phyloP scores from a whole-genome alignment of 2,329 filamentous ascomycete genomes.

The Aurifilum marmelostoma region DNA sequence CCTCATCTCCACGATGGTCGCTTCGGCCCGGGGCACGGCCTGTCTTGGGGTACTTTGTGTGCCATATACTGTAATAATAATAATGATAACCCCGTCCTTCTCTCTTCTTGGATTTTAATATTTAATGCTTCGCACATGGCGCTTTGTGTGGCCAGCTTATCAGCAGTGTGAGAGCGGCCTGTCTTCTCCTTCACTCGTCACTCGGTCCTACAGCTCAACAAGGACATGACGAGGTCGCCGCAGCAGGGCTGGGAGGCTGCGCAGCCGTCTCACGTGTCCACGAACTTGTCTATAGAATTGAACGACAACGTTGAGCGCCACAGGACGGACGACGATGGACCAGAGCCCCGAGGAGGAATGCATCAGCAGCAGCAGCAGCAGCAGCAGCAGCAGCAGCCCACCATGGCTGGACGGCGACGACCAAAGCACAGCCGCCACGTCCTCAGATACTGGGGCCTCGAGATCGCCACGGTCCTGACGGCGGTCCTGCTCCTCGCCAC shows the following conservation, averaged over 20 bases:
- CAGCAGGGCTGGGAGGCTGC: slow-evolving; percentile 21
- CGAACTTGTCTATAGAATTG: no score
- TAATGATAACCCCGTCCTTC: background rate
- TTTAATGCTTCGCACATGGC: background rate
- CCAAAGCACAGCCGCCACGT: slow-evolving; percentile 21
- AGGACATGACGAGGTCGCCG: slow-evolving; percentile 13
- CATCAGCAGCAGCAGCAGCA: no score
- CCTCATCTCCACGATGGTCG: no score
- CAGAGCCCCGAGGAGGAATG: background rate
- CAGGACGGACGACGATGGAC: background rate
- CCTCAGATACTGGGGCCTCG: slow-evolving; percentile 22
- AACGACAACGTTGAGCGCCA: background rate
- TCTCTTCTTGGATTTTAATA: background rate
- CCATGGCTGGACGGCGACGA: background rate
- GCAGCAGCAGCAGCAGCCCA: background rate
- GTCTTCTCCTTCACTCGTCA: background rate
- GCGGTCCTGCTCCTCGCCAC: slow-evolving; percentile 19
- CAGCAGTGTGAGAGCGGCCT: background rate
- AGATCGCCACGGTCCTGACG: slow-evolving; percentile 23
- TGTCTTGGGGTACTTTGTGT: no score
- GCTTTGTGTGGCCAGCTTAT: background rate
- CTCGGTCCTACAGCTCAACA: background rate
- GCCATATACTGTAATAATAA: no score
- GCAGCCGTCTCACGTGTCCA: background rate
- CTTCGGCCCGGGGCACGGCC: background rate